Conservation (phyloP, 139 green algal genomes). For the Picochlorum sp. region DNA sequence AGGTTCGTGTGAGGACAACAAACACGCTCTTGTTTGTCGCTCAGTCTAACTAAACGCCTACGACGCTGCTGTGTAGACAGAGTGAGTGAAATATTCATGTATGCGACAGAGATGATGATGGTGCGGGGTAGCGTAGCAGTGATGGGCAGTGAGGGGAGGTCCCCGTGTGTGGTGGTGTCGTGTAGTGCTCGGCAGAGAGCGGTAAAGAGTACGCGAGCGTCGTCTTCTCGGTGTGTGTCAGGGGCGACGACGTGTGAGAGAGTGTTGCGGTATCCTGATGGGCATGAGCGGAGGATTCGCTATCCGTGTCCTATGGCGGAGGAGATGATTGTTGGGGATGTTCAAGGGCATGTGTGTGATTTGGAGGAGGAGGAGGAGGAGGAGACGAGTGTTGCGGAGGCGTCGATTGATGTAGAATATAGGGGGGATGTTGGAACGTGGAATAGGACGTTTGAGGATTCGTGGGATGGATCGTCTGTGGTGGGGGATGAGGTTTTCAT, state of each 20-base stretch:
- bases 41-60: too few species aligned
- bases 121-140: too few species aligned
- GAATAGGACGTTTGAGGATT: conserved; percentile 3
- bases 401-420: conserved; percentile 4
- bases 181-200: too few species aligned
- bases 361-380: neutral
- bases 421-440: neutral
- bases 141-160: too few species aligned
- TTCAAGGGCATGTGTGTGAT: conserved; percentile 7
- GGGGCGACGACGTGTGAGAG: conserved; percentile 15
- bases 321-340: neutral
- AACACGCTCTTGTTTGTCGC: too few species aligned
- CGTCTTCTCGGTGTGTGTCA: too few species aligned
- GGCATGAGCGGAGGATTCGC: conserved; percentile 36
- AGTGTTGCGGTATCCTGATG: conserved; percentile 48
- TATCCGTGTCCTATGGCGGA: conserved; percentile 30
- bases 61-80: too few species aligned
- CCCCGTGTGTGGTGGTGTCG: too few species aligned
- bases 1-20: too few species aligned
- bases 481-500: conserved; percentile 12
- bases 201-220: too few species aligned
- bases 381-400: neutral
- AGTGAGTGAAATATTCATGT: too few species aligned
- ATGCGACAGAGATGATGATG: too few species aligned
- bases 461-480: neutral